Base-by-base conservation (phyloP, 2,329 filamentous ascomycete genomes). In the Dactylonectria estremocensis region DNA sequence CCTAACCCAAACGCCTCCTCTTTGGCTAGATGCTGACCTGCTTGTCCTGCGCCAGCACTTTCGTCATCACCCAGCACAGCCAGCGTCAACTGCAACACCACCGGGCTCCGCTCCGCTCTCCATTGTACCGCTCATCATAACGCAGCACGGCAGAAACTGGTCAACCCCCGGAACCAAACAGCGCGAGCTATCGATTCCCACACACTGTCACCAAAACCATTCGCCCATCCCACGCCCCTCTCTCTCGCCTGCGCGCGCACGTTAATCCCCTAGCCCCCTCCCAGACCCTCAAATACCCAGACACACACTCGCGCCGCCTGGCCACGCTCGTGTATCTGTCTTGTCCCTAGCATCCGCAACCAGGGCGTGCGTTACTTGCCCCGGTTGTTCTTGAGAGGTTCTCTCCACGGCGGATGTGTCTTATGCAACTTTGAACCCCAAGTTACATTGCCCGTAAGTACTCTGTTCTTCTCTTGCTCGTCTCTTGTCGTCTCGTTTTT, bases 391-490 rank as follows among this genome's bases (percentile, higher is more conserved):
- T 71, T 62, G 64, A 68, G 69, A 69, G 63, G 64, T 69, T 60
- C 48, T 69, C 66, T 72, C 65, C 68, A 63, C 67, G 67, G 70
- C 69, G 71, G 63, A 73, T 72, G 73, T 67, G 62, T 69, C 72
- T 72, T 71, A 68, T 67, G 68, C 64, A 74, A 70, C 72, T 65
- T 66, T 76, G 72, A 77, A 77, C 66, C 72, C 73, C 67, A 72
- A 74, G 71, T 73, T 74, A 75, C 75, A 69, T 78, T 70, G 74
- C 76, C 76, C 74, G 80, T 82, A 77, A 82, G 80, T 83, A 77
- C 72, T 76, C 61, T 43, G 53, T 58, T 68, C 54, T 57, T 24
- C 61, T 62, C n/a, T 61, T 57, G 65, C 46, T 57, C 40, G 58
- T 53, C 54, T 48, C 70, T 71, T 24, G 49, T 61, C 35, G 64